phyloP scores from a whole-genome alignment of 2,329 filamentous ascomycete genomes.

The Paracorniculantispora psalliotae region DNA sequence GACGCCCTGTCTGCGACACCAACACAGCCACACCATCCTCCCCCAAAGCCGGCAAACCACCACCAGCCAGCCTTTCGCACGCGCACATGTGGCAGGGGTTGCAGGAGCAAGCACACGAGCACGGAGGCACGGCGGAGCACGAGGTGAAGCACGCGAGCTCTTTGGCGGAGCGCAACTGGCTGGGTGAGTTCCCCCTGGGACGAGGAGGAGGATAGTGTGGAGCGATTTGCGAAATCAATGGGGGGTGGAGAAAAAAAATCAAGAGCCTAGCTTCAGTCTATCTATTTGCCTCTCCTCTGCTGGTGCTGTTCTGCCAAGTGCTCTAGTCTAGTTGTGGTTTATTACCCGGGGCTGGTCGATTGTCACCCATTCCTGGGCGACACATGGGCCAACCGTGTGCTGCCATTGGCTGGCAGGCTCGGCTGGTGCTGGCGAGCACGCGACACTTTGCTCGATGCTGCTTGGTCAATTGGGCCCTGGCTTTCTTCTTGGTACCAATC shows the following conservation, averaged over 20 bases:
- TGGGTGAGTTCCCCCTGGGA: not conserved
- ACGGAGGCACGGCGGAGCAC: conserved; percentile 16
- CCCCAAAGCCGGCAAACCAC: too few species aligned
- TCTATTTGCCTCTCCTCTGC: too few species aligned
- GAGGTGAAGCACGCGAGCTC: conserved; percentile 15
- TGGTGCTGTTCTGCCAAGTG: too few species aligned
- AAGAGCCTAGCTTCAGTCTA: too few species aligned
- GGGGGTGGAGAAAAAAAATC: conserved; percentile 1
- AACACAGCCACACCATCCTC: not conserved
- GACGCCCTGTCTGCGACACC: too few species aligned
- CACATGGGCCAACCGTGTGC: conserved; percentile 7
- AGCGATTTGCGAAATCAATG: not conserved
- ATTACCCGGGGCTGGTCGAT: not conserved
- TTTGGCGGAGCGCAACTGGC: not conserved
- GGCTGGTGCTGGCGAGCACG: conserved; percentile 30
- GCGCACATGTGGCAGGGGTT: too few species aligned
- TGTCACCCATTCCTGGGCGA: not conserved
- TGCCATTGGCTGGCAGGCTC: conserved; percentile 28
- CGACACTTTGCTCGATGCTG: conserved; percentile 40
- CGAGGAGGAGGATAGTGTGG: not conserved
- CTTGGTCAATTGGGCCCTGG: conserved; percentile 32
- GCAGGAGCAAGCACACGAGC: not conserved
- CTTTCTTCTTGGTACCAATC: not conserved
- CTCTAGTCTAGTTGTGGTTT: not conserved
- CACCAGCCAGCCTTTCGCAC: too few species aligned